Evolutionary conservation across 495 filamentous ascomycete genomes (phyloP), one percentile per base, ranked within the genome.

Genomic region (Trichoderma gamsii): DNA sequence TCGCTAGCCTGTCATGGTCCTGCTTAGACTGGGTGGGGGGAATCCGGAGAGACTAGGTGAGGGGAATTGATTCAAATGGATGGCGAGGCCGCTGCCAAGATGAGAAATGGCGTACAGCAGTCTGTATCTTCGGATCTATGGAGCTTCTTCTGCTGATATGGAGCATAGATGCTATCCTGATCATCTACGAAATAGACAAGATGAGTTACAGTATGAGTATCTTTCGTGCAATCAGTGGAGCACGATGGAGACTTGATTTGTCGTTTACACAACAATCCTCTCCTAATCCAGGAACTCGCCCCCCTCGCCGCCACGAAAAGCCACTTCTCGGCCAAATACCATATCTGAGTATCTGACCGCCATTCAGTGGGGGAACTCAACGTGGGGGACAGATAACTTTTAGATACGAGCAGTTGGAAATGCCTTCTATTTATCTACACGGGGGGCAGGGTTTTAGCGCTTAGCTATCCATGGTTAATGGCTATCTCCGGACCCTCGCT

Each of bases 321-420:
- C 49, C 18, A 18, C 4, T 52, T 52, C 49, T 52, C 49, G 49
- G 49, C 49, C 49, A 52, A 52, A 52, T 52, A 52, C 49, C 18
- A 21, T n/a, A 29, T 29, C 29, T 29, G 4, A 29, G 29, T n/a
- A 52, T n/a, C 49, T 52, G n/a, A n/a, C 49, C 49, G 49, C 49
- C 49, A 23, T 52, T 52, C 18, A 52, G 49, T 52, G 49, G 49
- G 49, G 49, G 49, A 52, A 52, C 49, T 38, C 35, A 52, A 6
- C 49, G 21, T n/a, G 18, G n/a, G 16, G 49, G 49, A n/a, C n/a
- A 21, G n/a, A 9, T 52, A 18, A n/a, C 18, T n/a, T 9, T 0
- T 2, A 18, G 49, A 52, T 52, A 52, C 21, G 13, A 18, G 12
- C 13, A 23, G 49, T 7, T 52, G 21, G 16, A 21, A n/a, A 52